Base-by-base conservation (phyloP, 257 asterid species). In the Solanum etuberosum region DNA sequence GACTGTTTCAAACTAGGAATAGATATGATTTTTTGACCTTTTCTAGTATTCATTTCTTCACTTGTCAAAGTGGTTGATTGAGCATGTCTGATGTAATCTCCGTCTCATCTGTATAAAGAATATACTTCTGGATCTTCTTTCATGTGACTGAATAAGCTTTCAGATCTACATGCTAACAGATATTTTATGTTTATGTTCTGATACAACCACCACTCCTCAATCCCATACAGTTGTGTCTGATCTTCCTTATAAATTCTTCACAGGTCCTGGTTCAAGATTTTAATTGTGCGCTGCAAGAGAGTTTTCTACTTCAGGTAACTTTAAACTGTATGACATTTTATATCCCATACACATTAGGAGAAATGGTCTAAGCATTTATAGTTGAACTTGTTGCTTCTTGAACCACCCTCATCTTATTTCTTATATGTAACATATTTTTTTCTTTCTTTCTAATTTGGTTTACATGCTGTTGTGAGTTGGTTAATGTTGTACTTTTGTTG, bases 271-370 rank as follows among this genome's bases (percentile, higher is more conserved):
- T 97, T 90, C 98, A 95, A 91, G 99, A 97, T 90, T 97, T 96
- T 92, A 97, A 96, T 86, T 97, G 99, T 90, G 99, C 99, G 65
- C 88, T 96, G 92, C 99, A 94, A 92, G 99, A 97, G 85, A 97
- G 90, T 92, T 95, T 97, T 91, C 97, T 97, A 90, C 96, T 95
- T 90, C 99, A 96, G 99, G 99, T 97, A 92, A 87, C 16, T 48
- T 68, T 16, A 48, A 48, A 73, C n/a, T 86, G 86, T 35, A 32
- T 88, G 63, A 83, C 86, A 85, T 74, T 87, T 21, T 54, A 65
- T 77, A 86, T 61, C 72, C 72, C 42, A 46, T 83, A 76, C 31
- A 25, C 35, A 12, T 32, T 38, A 71, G 40, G 57, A 80, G 25
- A 35, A 12, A 46, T 12, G 9, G 15, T 81, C 27, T 18, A 29